Evolutionary conservation across 1,284 basidiomycete genomes (phyloP).

Genomic region (Microstroma glucosiphilum): DNA sequence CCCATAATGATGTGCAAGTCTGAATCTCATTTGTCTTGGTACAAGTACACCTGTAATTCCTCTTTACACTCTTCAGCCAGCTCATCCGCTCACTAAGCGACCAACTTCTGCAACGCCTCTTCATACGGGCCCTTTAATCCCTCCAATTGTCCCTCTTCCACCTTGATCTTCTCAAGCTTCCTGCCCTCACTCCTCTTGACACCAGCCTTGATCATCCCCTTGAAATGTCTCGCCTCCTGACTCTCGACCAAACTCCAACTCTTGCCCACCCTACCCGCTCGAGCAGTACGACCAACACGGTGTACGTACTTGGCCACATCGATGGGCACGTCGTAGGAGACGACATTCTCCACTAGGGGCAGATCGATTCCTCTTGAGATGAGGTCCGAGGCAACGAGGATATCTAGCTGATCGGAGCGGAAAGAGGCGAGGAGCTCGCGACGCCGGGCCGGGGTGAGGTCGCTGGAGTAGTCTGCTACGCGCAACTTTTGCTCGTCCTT

Average conservation of each 20-base stretch:
- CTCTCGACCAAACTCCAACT: constrained; percentile 94
- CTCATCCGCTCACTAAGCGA: neutral
- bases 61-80: too few species aligned
- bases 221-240: constrained; percentile 61
- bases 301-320: constrained; percentile 97
- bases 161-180: constrained; percentile 1
- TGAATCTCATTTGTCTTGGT: too few species aligned
- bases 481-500: constrained; percentile 51
- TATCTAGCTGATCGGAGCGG: constrained; percentile 70
- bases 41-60: too few species aligned
- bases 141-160: neutral
- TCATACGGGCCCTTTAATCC: neutral
- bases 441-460: constrained; percentile 68
- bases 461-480: constrained; percentile 67
- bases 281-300: constrained; percentile 85
- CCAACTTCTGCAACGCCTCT: neutral
- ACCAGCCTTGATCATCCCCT: constrained; percentile 20
- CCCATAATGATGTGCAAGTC: too few species aligned
- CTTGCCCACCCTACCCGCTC: constrained; percentile 76
- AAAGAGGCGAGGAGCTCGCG: constrained; percentile 73
- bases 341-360: constrained; percentile 78
- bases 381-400: constrained; percentile 88
- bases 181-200: neutral
- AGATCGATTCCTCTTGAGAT: constrained; percentile 97
- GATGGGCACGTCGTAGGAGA: constrained; percentile 90